Evolutionary conservation across 2,329 filamentous ascomycete species (phyloP).

Genomic region (Aspergillus puulaauensis): DNA sequence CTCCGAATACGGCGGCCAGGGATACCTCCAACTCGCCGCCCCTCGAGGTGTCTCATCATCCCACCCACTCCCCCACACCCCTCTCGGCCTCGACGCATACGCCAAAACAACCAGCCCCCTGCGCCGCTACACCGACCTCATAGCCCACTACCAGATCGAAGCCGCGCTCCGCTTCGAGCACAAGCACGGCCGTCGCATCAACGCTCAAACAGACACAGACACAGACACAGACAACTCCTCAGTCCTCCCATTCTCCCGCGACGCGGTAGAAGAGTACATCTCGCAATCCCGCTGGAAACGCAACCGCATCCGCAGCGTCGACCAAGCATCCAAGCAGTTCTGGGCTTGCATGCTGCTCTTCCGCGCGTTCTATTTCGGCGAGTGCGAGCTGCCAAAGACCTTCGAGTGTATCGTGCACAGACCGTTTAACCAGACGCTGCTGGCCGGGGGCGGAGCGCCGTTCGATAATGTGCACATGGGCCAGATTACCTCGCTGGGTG

Average conservation of each 20-base stretch:
- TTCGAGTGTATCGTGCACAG: slow-evolving; percentile 41
- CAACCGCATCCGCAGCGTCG: slow-evolving; percentile 42
- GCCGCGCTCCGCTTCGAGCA: slow-evolving; percentile 59
- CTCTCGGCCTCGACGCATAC: slow-evolving; percentile 55
- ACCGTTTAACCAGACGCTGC: slow-evolving; percentile 20
- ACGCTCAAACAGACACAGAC: slow-evolving; percentile 21
- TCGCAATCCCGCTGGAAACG: slow-evolving; percentile 43
- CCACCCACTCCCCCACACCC: slow-evolving; percentile 49
- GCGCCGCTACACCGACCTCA: slow-evolving; percentile 60
- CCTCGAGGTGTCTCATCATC: slow-evolving; percentile 46
- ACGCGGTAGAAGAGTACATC: slow-evolving; percentile 51
- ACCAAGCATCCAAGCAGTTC: slow-evolving; percentile 36
- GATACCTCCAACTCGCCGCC: slow-evolving; percentile 37
- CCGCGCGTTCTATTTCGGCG: slow-evolving; percentile 57
- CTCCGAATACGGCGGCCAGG: slow-evolving; percentile 41
- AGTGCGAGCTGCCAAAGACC: slow-evolving; percentile 51
- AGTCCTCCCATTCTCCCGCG: slow-evolving; percentile 51
- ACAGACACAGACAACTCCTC: slow-evolving; percentile 16
- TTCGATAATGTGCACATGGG: slow-evolving; percentile 24
- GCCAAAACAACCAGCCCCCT: slow-evolving; percentile 61
- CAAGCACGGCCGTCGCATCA: slow-evolving; percentile 42
- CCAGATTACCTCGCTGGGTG: slow-evolving; percentile 32
- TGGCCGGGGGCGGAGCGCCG: slow-evolving; percentile 24
- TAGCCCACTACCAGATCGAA: slow-evolving; percentile 65
- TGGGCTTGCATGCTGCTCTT: slow-evolving; percentile 58